A percentile compares a stretch with the other conserved stretches of the same genome.
Evolutionary conservation across 2,329 filamentous ascomycete species (phyloP).

Genomic region (Neophaeococcomyces aloes): DNA sequence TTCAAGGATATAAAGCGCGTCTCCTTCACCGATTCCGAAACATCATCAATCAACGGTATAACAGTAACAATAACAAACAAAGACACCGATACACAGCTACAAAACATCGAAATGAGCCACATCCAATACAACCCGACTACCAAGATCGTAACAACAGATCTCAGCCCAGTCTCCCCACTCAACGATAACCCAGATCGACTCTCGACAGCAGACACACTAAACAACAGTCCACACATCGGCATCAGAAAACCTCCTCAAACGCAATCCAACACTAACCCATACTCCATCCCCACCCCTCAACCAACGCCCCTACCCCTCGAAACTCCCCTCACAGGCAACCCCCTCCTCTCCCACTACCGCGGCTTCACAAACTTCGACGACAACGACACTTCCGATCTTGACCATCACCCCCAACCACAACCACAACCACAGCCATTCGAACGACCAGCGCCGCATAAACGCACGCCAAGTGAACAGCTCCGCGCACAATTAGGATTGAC

Average conservation of each 20-base stretch:
- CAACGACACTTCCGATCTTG: slow-evolving; percentile 5
- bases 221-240: not conserved
- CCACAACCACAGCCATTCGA: not conserved
- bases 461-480: not conserved
- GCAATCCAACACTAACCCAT: not conserved
- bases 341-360: slow-evolving; percentile 2
- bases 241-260: too few relatives aligned
- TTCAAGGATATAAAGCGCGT: not conserved
- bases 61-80: slow-evolving; percentile 3
- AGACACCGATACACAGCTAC: not conserved
- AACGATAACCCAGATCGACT: not conserved
- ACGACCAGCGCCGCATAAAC: not conserved
- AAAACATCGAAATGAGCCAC: slow-evolving; percentile 5
- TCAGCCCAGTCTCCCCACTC: slow-evolving; percentile 5
- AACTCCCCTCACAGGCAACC: slow-evolving; percentile 4
- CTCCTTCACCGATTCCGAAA: slow-evolving; percentile 1
- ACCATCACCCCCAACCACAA: not conserved
- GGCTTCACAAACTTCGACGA: slow-evolving; percentile 3
- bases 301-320: not conserved
- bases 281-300: not conserved
- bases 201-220: not conserved
- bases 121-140: not conserved
- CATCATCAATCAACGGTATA: slow-evolving; percentile 1
- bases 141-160: not conserved
- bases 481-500: not conserved